Evolutionary conservation across 345 rosid genomes (phyloP).

Genomic region (Psidium friedrichsthalianum): DNA sequence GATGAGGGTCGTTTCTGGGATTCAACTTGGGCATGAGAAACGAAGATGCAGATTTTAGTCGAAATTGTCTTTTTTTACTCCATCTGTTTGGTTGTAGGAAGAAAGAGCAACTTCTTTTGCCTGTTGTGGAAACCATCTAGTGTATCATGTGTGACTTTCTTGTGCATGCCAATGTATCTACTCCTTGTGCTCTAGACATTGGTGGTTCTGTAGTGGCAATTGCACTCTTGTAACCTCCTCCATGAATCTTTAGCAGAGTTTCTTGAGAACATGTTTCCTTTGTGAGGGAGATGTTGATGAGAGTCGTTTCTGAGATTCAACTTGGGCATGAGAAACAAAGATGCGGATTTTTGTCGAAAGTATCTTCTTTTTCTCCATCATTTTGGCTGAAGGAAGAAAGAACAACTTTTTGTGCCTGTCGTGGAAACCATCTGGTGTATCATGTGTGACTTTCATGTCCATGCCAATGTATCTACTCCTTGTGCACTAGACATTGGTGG

Average conservation of each 20-base stretch:
- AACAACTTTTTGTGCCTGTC: background rate
- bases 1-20: no score
- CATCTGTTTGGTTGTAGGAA: background rate
- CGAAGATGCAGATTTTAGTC: no score
- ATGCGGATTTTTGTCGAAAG: background rate
- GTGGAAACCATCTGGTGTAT: background rate
- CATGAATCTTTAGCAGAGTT: no score
- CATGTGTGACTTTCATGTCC: background rate
- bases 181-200: no score
- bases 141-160: no score
- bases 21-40: background rate
- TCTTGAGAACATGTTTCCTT: no score
- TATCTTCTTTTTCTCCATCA: background rate
- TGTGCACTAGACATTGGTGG: background rate
- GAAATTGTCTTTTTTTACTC: background rate
- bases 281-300: no score
- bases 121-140: no score
- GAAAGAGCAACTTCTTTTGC: background rate
- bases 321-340: slow-evolving; percentile 16
- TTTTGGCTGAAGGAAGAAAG: background rate
- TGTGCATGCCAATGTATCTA: no score
- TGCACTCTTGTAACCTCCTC: no score
- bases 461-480: background rate
- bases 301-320: no score
- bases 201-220: no score